Evolutionary conservation across 768 basidiomycete genomes (phyloP), one percentile per base, ranked within the genome.

Genomic region (Suillus cothurnatus): DNA sequence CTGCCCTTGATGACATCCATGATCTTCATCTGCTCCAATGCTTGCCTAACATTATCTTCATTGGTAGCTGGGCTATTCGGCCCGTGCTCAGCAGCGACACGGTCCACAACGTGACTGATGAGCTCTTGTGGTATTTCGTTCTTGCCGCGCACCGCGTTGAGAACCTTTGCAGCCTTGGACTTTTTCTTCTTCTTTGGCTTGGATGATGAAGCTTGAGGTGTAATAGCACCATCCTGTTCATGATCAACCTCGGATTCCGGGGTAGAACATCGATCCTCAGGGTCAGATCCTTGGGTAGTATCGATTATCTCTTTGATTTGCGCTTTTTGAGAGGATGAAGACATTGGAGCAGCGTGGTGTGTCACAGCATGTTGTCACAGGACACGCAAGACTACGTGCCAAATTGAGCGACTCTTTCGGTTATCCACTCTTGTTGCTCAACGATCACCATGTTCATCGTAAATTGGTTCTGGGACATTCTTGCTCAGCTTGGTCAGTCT

Each of bases 401-500:
- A 34, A 55, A 55, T 55, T 55, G 53, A 55, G 53, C 53, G 52
- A 6, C 28, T 1, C 52, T 53, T 31, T 53, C 32, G 31, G 53
- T 34, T 55, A n/a, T 34, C 53, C 31, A 55, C 53, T 55, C 53
- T 50, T 61, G 53, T 62, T 70, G 64, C 64, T 63, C 66, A 64
- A 69, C 73, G 52, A 66, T 75, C 45, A 70, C 69, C 74, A 94
- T 93, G 91, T 93, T 91, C 79, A 89, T 95, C 71, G 74, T 93
- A 77, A 92, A 94, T 82, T 98, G 95, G 94, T 94, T 98, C 80
- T 97, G 92, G 92, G 96, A 98, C 75, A 82, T 98, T 66, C 92
- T 99, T 72, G 87, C 94, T 57, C 89, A 92, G 75, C 91, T 98
- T 52, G 97, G 97, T 98, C 76, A 64, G 87, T 79, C 45, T 4